phyloP scores from a whole-genome alignment of 257 asterid genomes.

The Petunia secreta region DNA sequence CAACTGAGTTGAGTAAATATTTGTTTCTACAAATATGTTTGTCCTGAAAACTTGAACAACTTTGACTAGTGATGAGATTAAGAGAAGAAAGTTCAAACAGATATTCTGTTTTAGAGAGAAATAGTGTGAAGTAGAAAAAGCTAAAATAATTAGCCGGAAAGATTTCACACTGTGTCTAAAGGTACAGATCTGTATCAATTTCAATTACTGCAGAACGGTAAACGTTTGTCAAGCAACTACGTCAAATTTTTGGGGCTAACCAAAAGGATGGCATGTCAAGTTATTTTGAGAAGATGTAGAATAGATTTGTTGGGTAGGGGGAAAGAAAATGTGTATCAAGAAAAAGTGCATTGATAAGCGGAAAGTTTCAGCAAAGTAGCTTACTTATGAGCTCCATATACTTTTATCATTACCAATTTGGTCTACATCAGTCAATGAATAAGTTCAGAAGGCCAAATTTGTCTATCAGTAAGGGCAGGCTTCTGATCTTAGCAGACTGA shows the following conservation, averaged over 20 bases:
- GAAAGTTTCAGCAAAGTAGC: slow-evolving; percentile 5
- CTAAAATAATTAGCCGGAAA: slow-evolving; percentile 8
- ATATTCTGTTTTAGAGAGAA: background rate
- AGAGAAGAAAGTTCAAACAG: background rate
- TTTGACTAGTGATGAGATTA: slow-evolving; percentile 6
- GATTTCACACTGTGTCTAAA: background rate
- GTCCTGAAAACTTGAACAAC: slow-evolving; percentile 1
- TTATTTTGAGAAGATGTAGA: background rate
- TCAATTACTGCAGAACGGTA: slow-evolving; percentile 1
- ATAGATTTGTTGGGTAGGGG: background rate
- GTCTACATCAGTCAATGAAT: background rate
- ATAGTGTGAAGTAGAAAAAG: background rate
- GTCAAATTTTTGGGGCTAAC: background rate
- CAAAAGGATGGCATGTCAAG: background rate
- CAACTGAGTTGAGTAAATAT: slow-evolving; percentile 2
- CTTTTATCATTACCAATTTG: slow-evolving; percentile 4
- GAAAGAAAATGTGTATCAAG: background rate
- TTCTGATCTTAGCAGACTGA: background rate
- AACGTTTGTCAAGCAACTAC: background rate
- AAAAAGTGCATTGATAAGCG: background rate
- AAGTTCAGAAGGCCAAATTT: background rate
- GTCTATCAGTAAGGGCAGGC: background rate
- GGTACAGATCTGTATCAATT: background rate
- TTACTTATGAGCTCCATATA: background rate
- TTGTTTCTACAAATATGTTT: background rate